Conservation (phyloP, 768 basidiomycete genomes). For the Gelatoporia subvermispora region DNA sequence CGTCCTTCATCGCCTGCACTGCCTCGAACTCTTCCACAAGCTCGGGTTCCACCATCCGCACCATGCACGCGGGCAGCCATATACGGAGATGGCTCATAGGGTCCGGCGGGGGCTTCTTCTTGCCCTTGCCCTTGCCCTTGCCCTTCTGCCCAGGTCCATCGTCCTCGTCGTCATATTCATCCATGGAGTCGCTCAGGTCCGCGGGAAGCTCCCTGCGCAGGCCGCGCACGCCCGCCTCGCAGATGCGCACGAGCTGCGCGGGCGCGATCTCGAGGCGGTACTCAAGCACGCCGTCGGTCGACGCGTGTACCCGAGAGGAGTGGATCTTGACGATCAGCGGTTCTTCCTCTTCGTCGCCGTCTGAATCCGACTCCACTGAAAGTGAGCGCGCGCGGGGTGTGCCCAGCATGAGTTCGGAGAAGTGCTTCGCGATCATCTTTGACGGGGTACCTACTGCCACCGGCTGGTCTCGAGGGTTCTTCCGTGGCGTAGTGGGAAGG, state of each 20-base stretch:
- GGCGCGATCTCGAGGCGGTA: conserved; percentile 79
- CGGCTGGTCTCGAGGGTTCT: conserved; percentile 14
- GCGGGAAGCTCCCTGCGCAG: conserved; percentile 35
- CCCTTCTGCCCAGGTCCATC: too few relatives aligned
- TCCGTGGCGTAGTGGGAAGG: conserved; percentile 37
- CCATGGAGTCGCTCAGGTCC: conserved; percentile 22
- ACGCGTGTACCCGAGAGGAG: conserved; percentile 58
- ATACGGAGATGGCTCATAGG: conserved; percentile 56
- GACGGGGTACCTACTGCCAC: conserved; percentile 30
- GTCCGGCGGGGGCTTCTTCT: conserved; percentile 40
- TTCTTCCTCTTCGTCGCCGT: conserved; percentile 32
- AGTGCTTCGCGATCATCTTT: conserved; percentile 52
- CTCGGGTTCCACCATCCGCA: conserved; percentile 58
- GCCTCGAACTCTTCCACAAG: conserved; percentile 61
- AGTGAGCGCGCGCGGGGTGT: conserved; percentile 9
- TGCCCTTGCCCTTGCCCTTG: conserved; percentile 36
- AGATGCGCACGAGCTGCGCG: conserved; percentile 55
- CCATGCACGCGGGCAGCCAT: conserved; percentile 84
- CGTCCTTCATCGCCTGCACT: conserved; percentile 39
- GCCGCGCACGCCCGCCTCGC: conserved; percentile 64
- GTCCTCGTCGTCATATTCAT: conserved; percentile 45
- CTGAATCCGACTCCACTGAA: conserved; percentile 6
- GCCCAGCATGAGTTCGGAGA: conserved; percentile 41
- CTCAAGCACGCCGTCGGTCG: conserved; percentile 67
- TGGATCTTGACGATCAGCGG: conserved; percentile 63